These are phyloP conservation scores for Acanthamoeba rhysodes DNA, from an alignment of 208 protist species.

Conservation along the genomic window DNA sequence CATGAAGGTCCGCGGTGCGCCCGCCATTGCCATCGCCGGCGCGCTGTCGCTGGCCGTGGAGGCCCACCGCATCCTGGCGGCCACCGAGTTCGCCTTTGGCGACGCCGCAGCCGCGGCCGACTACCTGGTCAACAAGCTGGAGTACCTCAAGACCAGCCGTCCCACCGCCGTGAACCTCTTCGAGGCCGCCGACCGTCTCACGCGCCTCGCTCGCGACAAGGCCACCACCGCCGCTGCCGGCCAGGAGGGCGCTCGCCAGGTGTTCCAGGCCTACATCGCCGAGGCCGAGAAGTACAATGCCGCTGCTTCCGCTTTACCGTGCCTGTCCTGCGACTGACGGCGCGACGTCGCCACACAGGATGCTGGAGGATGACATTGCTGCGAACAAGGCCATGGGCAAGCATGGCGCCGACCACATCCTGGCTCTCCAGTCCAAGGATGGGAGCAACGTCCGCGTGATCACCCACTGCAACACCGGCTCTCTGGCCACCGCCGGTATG, in stretches of 20 bases:
- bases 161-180: conserved; percentile 98
- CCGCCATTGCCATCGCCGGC: conserved; percentile 97
- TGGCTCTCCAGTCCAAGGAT: conserved; percentile 76
- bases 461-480: conserved; percentile 88
- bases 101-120: conserved; percentile 80
- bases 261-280: conserved; percentile 71
- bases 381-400: conserved; percentile 95
- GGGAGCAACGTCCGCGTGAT: conserved; percentile 76
- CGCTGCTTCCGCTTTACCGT: background rate
- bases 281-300: conserved; percentile 43
- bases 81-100: conserved; percentile 80
- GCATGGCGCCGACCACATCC: conserved; percentile 92
- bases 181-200: conserved; percentile 89
- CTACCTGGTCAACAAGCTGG: conserved; percentile 90
- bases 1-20: conserved; percentile 96
- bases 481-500: conserved; percentile 81
- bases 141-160: conserved; percentile 93
- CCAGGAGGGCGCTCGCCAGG: conserved; percentile 36
- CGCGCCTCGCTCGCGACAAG: conserved; percentile 5
- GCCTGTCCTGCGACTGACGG: background rate
- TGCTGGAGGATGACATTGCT: conserved; percentile 93
- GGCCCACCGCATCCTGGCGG: conserved; percentile 61
- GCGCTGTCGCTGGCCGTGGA: conserved; percentile 95
- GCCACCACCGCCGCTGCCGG: conserved; percentile 20
- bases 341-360: conserved; percentile 41